Evolutionary conservation across 2,329 filamentous ascomycete genomes (phyloP).

Genomic region (Neurospora sp.): DNA sequence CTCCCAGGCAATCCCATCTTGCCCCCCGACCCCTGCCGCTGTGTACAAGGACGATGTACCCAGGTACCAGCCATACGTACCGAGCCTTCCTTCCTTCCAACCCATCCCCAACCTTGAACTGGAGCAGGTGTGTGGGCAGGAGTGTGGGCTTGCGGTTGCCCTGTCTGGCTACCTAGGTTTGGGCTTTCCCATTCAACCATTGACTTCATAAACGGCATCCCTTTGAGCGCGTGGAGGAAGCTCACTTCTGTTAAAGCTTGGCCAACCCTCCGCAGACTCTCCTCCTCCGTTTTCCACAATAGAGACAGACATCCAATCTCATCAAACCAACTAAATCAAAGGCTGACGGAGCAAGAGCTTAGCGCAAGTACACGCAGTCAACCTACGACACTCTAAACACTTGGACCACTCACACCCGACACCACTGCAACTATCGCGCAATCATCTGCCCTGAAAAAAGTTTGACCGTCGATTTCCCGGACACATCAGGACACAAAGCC

Average conservation of each 20-base stretch:
- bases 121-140: not conserved
- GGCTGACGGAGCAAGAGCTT: not conserved
- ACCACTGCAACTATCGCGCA: conserved; percentile 6
- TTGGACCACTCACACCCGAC: not conserved
- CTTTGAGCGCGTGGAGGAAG: conserved; percentile 4
- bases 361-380: conserved; percentile 2
- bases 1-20: not conserved
- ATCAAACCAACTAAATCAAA: not conserved
- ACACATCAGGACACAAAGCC: conserved; percentile 3
- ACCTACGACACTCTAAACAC: conserved; percentile 1
- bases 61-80: not conserved
- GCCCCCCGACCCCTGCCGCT: not conserved
- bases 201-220: conserved; percentile 14
- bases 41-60: not conserved
- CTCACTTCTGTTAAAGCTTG: conserved; percentile 13
- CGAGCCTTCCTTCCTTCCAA: not conserved
- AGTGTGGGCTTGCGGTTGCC: not conserved
- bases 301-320: not conserved
- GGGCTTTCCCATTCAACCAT: conserved; percentile 3
- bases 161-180: not conserved
- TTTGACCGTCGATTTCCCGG: conserved; percentile 20
- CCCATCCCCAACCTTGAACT: not conserved
- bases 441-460: conserved; percentile 10
- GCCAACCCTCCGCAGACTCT: conserved; percentile 5
- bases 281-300: conserved; percentile 3